Evolutionary conservation across 192 early-diverging fungal genomes (phyloP).

Genomic region (Chytriomyces sp.): DNA sequence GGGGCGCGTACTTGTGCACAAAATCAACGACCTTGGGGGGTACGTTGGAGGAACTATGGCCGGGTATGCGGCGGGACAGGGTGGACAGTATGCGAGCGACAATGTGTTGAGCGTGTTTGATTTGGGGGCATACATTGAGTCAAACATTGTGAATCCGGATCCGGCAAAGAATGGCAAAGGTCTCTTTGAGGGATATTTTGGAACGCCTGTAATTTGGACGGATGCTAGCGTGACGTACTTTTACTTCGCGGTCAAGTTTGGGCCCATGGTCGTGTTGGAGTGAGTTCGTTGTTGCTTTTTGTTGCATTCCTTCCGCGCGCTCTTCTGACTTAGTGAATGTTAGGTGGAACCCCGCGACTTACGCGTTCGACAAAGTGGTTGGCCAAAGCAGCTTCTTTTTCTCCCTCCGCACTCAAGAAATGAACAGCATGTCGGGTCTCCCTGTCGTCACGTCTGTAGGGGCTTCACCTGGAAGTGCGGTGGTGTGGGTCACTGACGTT

Average conservation of each 20-base stretch:
- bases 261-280: not conserved
- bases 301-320: not conserved
- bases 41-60: not conserved
- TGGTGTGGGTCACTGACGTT: conserved; percentile 11
- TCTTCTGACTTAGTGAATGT: not conserved
- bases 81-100: too few relatives aligned
- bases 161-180: too few relatives aligned
- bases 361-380: not conserved
- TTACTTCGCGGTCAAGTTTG: not conserved
- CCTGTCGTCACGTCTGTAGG: conserved; percentile 6
- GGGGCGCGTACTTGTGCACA: conserved; percentile 1
- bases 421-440: conserved; percentile 4
- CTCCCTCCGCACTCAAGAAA: not conserved
- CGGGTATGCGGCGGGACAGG: too few relatives aligned
- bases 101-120: not conserved
- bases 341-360: not conserved
- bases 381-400: not conserved
- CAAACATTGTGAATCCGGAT: too few relatives aligned
- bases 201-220: not conserved
- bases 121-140: not conserved
- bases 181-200: not conserved
- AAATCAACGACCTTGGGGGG: conserved; percentile 17
- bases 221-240: not conserved
- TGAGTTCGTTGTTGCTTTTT: conserved; percentile 9
- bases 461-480: not conserved